Conservation (phyloP, 202 grass and related monocot species). For the Zizania palustris region DNA sequence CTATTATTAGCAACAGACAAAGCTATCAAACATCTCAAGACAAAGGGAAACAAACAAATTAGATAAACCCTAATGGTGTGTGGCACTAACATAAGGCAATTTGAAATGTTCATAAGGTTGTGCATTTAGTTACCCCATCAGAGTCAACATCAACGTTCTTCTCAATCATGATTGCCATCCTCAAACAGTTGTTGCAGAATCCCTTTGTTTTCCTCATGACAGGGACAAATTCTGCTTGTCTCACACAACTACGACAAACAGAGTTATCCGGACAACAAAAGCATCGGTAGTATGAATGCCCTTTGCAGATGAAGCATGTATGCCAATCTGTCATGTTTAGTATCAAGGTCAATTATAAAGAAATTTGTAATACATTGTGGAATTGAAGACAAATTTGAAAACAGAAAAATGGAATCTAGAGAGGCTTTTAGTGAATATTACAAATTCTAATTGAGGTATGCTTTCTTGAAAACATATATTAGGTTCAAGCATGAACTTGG, state of each 20-base stretch:
- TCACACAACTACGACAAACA: constrained; percentile 63
- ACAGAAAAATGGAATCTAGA: constrained; percentile 25
- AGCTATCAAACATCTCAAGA: constrained; percentile 26
- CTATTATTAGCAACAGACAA: constrained; percentile 33
- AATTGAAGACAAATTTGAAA: constrained; percentile 4
- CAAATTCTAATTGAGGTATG: background rate
- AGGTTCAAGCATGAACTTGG: constrained; percentile 4
- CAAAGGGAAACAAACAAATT: background rate
- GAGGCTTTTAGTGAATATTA: constrained; percentile 26
- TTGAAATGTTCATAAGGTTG: constrained; percentile 1
- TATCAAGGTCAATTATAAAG: constrained; percentile 7
- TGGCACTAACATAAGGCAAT: background rate
- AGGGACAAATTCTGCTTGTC: constrained; percentile 62
- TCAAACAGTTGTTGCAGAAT: constrained; percentile 84
- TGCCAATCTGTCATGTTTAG: constrained; percentile 72
- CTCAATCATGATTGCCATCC: constrained; percentile 62
- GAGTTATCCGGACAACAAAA: constrained; percentile 64
- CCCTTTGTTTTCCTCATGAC: constrained; percentile 69
- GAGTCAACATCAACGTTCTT: constrained; percentile 56
- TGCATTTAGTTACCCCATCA: constrained; percentile 61
- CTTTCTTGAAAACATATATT: background rate
- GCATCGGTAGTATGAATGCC: constrained; percentile 60
- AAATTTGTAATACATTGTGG: background rate
- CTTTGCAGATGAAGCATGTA: constrained; percentile 72
- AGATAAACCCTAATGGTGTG: background rate